Evolutionary conservation across 2,329 filamentous ascomycete species (phyloP).

Genomic region (Ophiocordyceps camponoti-rufipedis): DNA sequence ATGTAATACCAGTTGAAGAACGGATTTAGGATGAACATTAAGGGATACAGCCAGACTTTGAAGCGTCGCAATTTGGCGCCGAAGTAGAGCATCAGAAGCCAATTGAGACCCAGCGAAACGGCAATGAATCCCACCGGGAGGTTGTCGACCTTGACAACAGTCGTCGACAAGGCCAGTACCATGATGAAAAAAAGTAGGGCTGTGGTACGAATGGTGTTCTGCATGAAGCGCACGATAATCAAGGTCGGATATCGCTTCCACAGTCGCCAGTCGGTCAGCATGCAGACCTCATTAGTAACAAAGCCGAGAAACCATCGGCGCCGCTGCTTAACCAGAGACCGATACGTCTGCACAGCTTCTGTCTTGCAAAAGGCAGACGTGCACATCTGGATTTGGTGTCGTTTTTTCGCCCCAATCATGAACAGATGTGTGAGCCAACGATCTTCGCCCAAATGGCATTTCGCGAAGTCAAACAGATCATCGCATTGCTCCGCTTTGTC

Average conservation of each 20-base stretch:
- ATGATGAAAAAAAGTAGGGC: conserved; percentile 89
- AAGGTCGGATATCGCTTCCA: conserved; percentile 85
- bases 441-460: conserved; percentile 89
- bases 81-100: conserved; percentile 92
- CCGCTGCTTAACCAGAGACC: conserved; percentile 78
- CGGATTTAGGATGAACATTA: conserved; percentile 91
- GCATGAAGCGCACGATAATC: conserved; percentile 75
- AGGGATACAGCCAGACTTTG: conserved; percentile 86
- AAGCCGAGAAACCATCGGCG: conserved; percentile 94
- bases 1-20: conserved; percentile 99
- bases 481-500: conserved; percentile 92
- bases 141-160: conserved; percentile 57
- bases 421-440: conserved; percentile 95
- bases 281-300: conserved; percentile 95
- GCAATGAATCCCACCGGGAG: conserved; percentile 87
- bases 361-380: conserved; percentile 97
- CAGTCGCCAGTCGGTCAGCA: conserved; percentile 84
- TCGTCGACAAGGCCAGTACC: conserved; percentile 70
- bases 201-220: conserved; percentile 91
- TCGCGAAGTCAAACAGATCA: conserved; percentile 91
- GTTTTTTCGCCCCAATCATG: conserved; percentile 89
- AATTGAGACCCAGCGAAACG: conserved; percentile 83
- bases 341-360: conserved; percentile 80
- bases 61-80: conserved; percentile 70
- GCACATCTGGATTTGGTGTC: conserved; percentile 95